phyloP scores from a whole-genome alignment of 2,329 filamentous ascomycete species.

The Fusarium robinianum region DNA sequence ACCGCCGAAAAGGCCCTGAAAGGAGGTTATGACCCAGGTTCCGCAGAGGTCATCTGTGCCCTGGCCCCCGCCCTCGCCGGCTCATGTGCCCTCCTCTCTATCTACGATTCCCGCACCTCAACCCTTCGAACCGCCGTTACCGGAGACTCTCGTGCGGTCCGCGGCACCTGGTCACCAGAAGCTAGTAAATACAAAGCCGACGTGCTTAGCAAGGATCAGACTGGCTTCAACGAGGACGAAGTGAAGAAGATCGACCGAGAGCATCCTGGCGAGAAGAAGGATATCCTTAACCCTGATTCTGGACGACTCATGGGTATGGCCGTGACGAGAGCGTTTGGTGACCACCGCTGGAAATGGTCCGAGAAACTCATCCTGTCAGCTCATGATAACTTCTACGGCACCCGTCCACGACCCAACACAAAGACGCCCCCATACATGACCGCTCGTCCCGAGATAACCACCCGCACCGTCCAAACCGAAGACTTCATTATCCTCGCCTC shows the following conservation, averaged over 20 bases:
- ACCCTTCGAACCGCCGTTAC: conserved; percentile 66
- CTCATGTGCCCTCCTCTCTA: conserved; percentile 66
- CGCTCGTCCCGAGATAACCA: conserved; percentile 67
- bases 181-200: conserved; percentile 53
- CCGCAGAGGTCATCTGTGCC: conserved; percentile 36
- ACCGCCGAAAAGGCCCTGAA: conserved; percentile 41
- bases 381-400: conserved; percentile 54
- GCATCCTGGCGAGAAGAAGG: conserved; percentile 65
- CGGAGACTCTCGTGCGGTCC: conserved; percentile 69
- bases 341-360: conserved; percentile 70
- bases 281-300: conserved; percentile 51
- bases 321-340: conserved; percentile 70
- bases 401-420: conserved; percentile 48
- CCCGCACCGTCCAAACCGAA: conserved; percentile 53
- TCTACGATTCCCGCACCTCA: conserved; percentile 60
- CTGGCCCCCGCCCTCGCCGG: conserved; percentile 51
- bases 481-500: conserved; percentile 68
- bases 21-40: conserved; percentile 35
- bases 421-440: conserved; percentile 69
- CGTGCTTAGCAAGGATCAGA: conserved; percentile 67
- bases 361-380: conserved; percentile 44
- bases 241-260: conserved; percentile 56
- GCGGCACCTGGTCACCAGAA: conserved; percentile 54
- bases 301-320: conserved; percentile 66
- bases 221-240: conserved; percentile 64